A percentile compares a stretch with the other conserved stretches of the same genome.
Conservation (phyloP, 2,329 filamentous ascomycete species). For the Cercospora sojina region DNA sequence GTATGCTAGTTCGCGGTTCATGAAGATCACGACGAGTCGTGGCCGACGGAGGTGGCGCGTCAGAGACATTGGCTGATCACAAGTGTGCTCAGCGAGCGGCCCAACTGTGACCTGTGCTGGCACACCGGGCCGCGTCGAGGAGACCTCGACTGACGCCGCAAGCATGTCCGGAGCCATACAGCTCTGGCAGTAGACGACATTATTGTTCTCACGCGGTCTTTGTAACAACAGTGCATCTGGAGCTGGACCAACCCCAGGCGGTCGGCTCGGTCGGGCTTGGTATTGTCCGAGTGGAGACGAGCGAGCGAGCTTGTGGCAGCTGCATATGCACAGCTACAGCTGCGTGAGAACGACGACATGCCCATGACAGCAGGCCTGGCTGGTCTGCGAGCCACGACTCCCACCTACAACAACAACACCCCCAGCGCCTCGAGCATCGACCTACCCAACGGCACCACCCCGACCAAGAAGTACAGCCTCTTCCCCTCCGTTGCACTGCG, state of each 20-base stretch:
- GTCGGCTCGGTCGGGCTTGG: neutral
- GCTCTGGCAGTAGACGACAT: neutral
- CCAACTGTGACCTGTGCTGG: neutral
- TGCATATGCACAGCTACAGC: neutral
- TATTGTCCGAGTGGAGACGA: neutral
- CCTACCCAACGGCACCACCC: neutral
- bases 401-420: neutral
- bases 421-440: neutral
- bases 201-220: neutral
- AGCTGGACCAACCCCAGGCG: no score
- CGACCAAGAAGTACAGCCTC: slow-evolving; percentile 10
- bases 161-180: neutral
- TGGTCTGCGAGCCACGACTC: neutral
- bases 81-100: slow-evolving; percentile 4
- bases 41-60: neutral
- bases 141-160: neutral
- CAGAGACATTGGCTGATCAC: neutral
- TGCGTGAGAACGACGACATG: neutral
- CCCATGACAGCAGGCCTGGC: neutral
- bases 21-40: neutral
- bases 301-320: slow-evolving; percentile 2
- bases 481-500: slow-evolving; percentile 12
- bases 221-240: neutral
- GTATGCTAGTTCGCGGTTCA: neutral
- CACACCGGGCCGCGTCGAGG: neutral